Base-by-base conservation (phyloP, 2,329 filamentous ascomycete species). In the Verticillium albo-atrum region DNA sequence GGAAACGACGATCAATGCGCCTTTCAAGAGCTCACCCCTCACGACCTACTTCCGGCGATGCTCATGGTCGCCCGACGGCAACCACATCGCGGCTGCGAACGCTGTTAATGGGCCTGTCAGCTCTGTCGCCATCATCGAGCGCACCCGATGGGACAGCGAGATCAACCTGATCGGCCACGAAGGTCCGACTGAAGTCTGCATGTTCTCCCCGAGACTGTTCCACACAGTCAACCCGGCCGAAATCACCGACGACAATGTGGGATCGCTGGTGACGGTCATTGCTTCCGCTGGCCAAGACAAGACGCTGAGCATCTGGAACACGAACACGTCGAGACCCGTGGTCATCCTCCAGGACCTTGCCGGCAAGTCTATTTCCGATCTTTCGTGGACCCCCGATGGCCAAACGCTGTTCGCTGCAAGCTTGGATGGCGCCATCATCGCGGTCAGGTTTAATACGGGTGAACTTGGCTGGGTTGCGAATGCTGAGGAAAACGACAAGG, bases 121-220 rank as follows among this genome's bases (percentile, higher is more conserved):
- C 76, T 97, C 94, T 0, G 94, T 98, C 32, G 94, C 95, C 4
- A 98, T 99, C 60, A 92, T 99, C 59, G 92, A 95, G 70, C 89
- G 95, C 66, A 89, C 91, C 20, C 85, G 86, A 37, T 99, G 96
- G 95, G 92, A 97, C 68, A 92, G 92, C 64, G 92, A 99, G 69
- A 98, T 98, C 76, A 97, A 97, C 72, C 75, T 99, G 61, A 97
- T 99, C 62, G 95, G 95, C 9, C 95, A 99, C 71, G 95, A 99
- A 79, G 94, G 91, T 0, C 95, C 95, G 0, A 95, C 96, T 0
- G 95, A 99, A 76, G 95, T 99, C 3, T 97, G 94, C 79, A 91
- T 95, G 65, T 99, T 99, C 72, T 97, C 95, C 1, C 96, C 96
- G 0, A 83, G 95, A 63, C 78, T 99, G 25, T 99, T 98, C 69